Evolutionary conservation across 2,329 filamentous ascomycete genomes (phyloP).

Genomic region (Pseudogymnoascus sp.): DNA sequence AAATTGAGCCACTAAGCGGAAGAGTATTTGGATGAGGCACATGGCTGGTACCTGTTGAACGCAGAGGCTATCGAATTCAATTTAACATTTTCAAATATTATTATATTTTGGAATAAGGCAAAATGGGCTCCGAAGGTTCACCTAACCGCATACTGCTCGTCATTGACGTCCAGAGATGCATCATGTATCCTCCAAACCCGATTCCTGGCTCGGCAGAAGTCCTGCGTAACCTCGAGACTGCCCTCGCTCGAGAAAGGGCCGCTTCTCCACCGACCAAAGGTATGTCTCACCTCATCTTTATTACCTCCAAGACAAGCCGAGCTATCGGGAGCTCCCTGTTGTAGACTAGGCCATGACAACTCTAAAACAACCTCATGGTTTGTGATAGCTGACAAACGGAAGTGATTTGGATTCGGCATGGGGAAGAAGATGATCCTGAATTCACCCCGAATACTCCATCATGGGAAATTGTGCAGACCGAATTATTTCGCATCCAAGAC

Average conservation of each 20-base stretch:
- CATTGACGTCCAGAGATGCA: neutral
- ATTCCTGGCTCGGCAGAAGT: neutral
- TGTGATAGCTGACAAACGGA: neutral
- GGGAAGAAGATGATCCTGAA: neutral
- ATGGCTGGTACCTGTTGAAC: neutral
- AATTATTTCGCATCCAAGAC: neutral
- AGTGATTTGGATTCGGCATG: constrained; percentile 4
- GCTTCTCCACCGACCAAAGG: neutral
- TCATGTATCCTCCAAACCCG: neutral
- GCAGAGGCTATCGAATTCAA: neutral
- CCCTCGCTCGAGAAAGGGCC: neutral
- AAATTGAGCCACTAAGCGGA: neutral
- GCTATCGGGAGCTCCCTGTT: neutral
- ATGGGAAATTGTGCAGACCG: neutral
- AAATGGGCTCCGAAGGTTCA: neutral
- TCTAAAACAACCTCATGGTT: neutral
- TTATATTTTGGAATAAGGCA: neutral
- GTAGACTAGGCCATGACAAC: neutral
- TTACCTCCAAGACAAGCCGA: neutral
- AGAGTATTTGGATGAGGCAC: neutral
- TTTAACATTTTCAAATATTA: neutral
- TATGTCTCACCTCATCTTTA: neutral
- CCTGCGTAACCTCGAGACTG: neutral
- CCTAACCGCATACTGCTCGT: neutral
- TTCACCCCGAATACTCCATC: neutral